These are phyloP conservation scores for Pseudogymnoascus destructans DNA, from an alignment of 2,329 filamentous ascomycete genomes.

Conservation along the genomic window DNA sequence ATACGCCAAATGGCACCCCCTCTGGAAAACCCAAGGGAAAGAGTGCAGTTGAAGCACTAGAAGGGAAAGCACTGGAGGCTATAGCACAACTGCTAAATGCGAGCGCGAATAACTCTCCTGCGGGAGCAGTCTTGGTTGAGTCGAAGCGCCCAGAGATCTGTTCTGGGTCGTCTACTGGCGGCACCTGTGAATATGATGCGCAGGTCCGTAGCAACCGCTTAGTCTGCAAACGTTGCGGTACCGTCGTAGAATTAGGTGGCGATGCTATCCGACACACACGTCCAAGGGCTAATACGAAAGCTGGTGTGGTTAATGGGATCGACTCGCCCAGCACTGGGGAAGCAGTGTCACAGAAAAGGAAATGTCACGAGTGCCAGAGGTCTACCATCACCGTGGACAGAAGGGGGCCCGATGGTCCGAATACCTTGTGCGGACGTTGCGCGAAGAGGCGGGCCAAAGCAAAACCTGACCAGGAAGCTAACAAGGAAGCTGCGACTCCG, in stretches of 20 bases:
- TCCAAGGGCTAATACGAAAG: neutral
- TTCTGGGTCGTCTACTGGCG: neutral
- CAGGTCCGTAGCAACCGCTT: neutral
- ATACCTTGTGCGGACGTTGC: neutral
- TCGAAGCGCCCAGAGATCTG: neutral
- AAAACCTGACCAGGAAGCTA: neutral
- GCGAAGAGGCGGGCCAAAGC: neutral
- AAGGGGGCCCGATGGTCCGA: neutral
- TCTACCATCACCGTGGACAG: neutral
- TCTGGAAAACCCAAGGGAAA: neutral
- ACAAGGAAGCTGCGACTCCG: neutral
- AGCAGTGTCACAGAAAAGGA: neutral
- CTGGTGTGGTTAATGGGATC: neutral
- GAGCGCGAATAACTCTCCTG: neutral
- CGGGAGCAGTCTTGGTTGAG: neutral
- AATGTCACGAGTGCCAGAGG: neutral
- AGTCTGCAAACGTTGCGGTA: neutral
- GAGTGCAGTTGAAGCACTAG: neutral
- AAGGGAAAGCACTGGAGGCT: neutral
- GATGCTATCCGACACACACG: neutral
- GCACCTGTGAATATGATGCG: neutral
- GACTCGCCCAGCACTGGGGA: neutral
- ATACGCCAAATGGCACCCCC: neutral
- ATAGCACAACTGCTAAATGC: neutral
- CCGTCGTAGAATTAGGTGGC: neutral